These are phyloP conservation scores for Crithidia mellificae DNA, from an alignment of 208 protist species.

Conservation along the genomic window DNA sequence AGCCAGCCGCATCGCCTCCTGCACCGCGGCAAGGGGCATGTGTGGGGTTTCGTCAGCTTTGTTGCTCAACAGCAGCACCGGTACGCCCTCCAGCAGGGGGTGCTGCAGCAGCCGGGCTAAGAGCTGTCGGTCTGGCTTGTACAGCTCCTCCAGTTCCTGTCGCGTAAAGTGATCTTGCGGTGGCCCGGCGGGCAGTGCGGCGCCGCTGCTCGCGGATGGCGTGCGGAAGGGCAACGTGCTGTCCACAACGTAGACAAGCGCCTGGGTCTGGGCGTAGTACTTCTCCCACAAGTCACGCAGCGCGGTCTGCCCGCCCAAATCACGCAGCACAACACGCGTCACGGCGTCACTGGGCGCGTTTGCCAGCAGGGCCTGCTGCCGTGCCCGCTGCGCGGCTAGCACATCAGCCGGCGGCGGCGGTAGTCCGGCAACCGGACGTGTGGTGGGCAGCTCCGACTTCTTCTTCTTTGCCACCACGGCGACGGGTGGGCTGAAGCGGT, in stretches of 20 bases:
- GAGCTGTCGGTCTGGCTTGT: conserved; percentile 51
- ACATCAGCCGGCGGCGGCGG: conserved; percentile 26
- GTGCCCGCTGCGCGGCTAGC: conserved; percentile 10
- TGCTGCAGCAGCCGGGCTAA: conserved; percentile 75
- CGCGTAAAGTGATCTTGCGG: conserved; percentile 28
- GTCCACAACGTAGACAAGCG: conserved; percentile 95
- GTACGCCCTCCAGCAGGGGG: conserved; percentile 73
- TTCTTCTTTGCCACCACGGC: conserved; percentile 11
- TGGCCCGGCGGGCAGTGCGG: not conserved
- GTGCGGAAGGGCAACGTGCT: conserved; percentile 31
- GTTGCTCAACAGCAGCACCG: conserved; percentile 94
- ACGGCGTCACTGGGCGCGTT: conserved; percentile 23
- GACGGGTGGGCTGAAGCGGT: conserved; percentile 44
- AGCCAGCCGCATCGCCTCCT: conserved; percentile 67
- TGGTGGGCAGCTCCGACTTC: conserved; percentile 85
- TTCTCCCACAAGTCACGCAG: conserved; percentile 95
- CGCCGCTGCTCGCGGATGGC: not conserved
- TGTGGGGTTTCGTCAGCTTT: conserved; percentile 87
- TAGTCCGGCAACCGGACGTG: conserved; percentile 39
- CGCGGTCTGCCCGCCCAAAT: conserved; percentile 95
- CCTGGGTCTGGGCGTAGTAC: conserved; percentile 95
- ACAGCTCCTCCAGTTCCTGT: conserved; percentile 21
- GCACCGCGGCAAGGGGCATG: conserved; percentile 49
- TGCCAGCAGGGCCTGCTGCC: conserved; percentile 17
- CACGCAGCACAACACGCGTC: conserved; percentile 91